A percentile compares a stretch with the other conserved stretches of the same genome.
Evolutionary conservation across 2,329 filamentous ascomycete species (phyloP).

Genomic region (Hypoxylon sp.): DNA sequence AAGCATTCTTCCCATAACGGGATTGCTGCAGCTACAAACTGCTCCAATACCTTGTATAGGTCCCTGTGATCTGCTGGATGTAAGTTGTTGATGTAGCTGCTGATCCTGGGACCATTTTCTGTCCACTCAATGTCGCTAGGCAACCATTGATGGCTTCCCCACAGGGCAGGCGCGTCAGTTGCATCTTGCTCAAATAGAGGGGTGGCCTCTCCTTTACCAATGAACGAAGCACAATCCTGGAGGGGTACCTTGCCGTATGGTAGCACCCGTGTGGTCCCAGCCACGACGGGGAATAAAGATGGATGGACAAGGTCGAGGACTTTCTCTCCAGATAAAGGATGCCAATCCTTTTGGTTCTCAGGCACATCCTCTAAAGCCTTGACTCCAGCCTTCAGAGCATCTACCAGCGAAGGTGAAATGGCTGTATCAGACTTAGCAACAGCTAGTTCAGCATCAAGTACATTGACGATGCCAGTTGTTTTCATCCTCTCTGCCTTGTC

Average conservation of each 20-base stretch:
- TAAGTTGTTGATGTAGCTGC: slow-evolving; percentile 69
- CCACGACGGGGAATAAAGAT: slow-evolving; percentile 73
- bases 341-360: slow-evolving; percentile 69
- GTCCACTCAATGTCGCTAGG: slow-evolving; percentile 65
- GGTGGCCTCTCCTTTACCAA: slow-evolving; percentile 53
- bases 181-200: background rate
- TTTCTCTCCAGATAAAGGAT: slow-evolving; percentile 69
- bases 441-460: slow-evolving; percentile 59
- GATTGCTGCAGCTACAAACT: slow-evolving; percentile 59
- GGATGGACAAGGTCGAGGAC: slow-evolving; percentile 76
- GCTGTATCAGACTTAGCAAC: slow-evolving; percentile 68
- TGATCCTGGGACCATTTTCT: slow-evolving; percentile 57
- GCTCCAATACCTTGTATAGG: slow-evolving; percentile 61
- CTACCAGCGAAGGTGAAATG: slow-evolving; percentile 57
- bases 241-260: slow-evolving; percentile 56
- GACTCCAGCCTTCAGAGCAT: slow-evolving; percentile 62
- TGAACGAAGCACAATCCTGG: slow-evolving; percentile 48
- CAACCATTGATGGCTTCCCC: slow-evolving; percentile 63
- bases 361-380: slow-evolving; percentile 66
- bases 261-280: slow-evolving; percentile 64
- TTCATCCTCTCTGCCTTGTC: slow-evolving; percentile 62
- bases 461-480: slow-evolving; percentile 57
- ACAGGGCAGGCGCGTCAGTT: slow-evolving; percentile 2
- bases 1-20: slow-evolving; percentile 62
- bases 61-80: slow-evolving; percentile 60